Evolutionary conservation across 139 green algal species (phyloP).

Genomic region (Monoraphidium neglectum): DNA sequence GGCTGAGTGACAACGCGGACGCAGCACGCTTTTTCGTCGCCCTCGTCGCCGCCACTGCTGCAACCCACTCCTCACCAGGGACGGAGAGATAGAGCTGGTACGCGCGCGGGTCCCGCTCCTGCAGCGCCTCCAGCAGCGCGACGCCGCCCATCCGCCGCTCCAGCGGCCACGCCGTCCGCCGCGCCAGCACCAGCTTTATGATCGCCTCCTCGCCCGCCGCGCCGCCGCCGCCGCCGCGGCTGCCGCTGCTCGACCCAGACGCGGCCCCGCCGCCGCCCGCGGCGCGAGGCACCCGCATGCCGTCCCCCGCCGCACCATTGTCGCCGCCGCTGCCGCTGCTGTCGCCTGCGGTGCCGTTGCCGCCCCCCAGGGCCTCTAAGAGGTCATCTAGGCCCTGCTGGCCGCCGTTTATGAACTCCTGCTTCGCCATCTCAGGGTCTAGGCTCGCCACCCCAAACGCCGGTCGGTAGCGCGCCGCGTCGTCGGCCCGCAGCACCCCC

Average conservation of each 20-base stretch:
- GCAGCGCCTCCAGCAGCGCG: conserved; percentile 71
- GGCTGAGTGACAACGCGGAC: no score
- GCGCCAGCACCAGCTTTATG: conserved; percentile 85
- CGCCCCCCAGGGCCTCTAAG: no score
- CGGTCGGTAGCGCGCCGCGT: background rate
- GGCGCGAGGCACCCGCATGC: no score
- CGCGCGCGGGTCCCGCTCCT: conserved; percentile 82
- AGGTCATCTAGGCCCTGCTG: conserved; percentile 44
- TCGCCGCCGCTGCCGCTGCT: background rate
- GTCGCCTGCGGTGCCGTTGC: conserved; percentile 8
- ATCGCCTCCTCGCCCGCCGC: conserved; percentile 34
- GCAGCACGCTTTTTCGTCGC: no score
- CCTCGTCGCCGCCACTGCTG: no score
- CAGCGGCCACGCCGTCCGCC: conserved; percentile 58
- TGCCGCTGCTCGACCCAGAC: background rate
- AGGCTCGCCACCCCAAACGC: conserved; percentile 23
- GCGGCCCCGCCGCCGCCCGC: no score
- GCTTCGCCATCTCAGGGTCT: conserved; percentile 48
- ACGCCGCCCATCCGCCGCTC: conserved; percentile 58
- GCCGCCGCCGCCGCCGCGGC: background rate
- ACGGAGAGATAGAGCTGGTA: conserved; percentile 80
- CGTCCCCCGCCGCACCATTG: no score
- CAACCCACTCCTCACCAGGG: conserved; percentile 2
- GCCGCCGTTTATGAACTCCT: conserved; percentile 73
- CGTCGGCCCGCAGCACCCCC: conserved; percentile 9